These are phyloP conservation scores for Corymbia citriodora DNA, from an alignment of 441 rosid genomes.

Conservation along the genomic window DNA sequence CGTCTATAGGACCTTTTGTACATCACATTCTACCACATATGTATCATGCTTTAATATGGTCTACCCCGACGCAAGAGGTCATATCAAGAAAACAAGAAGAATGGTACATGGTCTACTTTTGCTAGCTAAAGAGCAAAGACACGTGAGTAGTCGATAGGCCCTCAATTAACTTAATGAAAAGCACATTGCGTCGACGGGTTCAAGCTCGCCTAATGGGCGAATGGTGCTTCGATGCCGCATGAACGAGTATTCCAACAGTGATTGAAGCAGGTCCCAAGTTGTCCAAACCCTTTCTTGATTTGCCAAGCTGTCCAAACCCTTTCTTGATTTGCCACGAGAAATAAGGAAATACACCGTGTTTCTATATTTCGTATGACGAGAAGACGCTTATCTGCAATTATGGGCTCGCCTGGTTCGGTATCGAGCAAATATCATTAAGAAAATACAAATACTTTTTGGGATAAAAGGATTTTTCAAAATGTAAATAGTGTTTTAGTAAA, in stretches of 20 bases:
- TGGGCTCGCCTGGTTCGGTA: too few relatives aligned
- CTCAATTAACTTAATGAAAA: background rate
- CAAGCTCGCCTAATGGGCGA: background rate
- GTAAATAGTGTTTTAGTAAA: too few relatives aligned
- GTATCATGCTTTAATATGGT: background rate
- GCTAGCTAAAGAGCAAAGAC: background rate
- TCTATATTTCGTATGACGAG: background rate
- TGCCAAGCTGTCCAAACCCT: background rate
- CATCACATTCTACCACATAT: background rate
- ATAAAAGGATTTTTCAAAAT: too few relatives aligned
- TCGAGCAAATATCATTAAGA: too few relatives aligned
- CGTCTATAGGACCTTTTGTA: background rate
- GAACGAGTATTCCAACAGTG: background rate
- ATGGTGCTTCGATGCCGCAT: background rate
- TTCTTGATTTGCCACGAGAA: background rate
- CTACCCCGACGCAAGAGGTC: background rate
- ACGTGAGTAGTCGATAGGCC: background rate
- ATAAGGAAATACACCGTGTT: background rate
- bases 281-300: background rate
- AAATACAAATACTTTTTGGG: too few relatives aligned
- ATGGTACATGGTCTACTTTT: background rate
- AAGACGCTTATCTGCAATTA: background rate
- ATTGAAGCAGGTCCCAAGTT: background rate
- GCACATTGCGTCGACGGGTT: background rate
- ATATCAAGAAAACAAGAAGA: background rate